Evolutionary conservation across 1,284 basidiomycete genomes (phyloP), one percentile per base, ranked within the genome.

Genomic region (Rhodotorula sp.): DNA sequence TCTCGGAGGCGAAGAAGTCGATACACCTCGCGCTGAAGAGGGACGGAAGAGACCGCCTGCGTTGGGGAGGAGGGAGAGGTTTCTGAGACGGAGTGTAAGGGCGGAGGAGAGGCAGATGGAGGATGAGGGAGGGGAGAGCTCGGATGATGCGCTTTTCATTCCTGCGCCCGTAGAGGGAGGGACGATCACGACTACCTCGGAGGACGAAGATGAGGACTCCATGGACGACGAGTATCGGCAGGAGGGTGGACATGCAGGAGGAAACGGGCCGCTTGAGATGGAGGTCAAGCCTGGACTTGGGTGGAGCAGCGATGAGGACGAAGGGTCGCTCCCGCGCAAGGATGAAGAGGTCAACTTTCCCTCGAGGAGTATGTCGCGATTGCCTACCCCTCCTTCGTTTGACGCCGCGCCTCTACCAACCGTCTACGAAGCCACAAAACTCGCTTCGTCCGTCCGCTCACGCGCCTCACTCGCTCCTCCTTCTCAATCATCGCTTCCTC

Each of bases 281-380:
- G 40, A 44, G 40, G 40, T 44, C 40, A 37, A 61, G 28, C 60
- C 60, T 1, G 60, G 60, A 5, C 34, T 61, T 15, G 60, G 60
- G 26, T 61, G 60, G 60, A 61, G 61, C 53, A 62, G 52, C 28
- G 61, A 55, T 22, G 61, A 62, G 30, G 52, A 55, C 13, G 61
- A 62, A 15, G 34, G 24, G 11, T 20, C 59, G 22, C 31, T 47
- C 30, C 20, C 30, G 20, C 51, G n/a, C 1, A 40, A 48, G 8
- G 34, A 51, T 24, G 24, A 55, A 8, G 54, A 40, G 16, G 11
- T 4, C 20, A 16, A 31, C 5, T 30, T 31, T 4, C 52, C 60
- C 9, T 11, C 20, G 22, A 22, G 60, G 9, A 16, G 15, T n/a
- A 10, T 56, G n/a, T 56, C 62, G 3, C 46, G 31, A 2, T 57